phyloP scores from a whole-genome alignment of 805 yeast genomes.

The Kuraishia floccosa region DNA sequence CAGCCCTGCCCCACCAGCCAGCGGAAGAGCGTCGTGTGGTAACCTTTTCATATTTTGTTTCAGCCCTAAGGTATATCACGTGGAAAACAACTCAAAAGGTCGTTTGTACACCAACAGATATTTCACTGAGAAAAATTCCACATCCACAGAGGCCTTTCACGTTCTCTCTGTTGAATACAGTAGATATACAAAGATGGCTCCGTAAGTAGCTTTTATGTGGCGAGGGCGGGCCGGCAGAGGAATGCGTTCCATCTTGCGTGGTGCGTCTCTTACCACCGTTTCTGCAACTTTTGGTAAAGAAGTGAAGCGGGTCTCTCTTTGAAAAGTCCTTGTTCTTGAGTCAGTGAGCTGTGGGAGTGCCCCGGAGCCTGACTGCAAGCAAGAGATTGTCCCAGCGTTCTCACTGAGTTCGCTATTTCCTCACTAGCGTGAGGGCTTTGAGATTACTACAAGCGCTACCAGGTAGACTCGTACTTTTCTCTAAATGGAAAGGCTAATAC shows the following conservation, averaged over 20 bases:
- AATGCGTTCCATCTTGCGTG: background rate
- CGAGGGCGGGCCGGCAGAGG: background rate
- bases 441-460: slow-evolving; percentile 18
- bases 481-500: slow-evolving; percentile 11
- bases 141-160: no score
- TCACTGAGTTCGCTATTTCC: no score
- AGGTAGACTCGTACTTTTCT: slow-evolving; percentile 18
- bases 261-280: background rate
- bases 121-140: no score
- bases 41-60: no score
- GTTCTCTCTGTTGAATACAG: no score
- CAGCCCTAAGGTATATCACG: no score
- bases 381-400: background rate
- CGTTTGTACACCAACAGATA: no score
- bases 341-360: background rate
- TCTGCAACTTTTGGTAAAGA: background rate
- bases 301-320: background rate
- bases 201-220: background rate
- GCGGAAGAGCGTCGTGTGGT: no score
- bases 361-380: background rate
- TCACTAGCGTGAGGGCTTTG: slow-evolving; percentile 9
- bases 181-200: background rate
- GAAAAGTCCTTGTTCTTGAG: background rate
- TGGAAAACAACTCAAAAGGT: no score
- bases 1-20: no score